Evolutionary conservation across 805 yeast species (phyloP).

Genomic region (Yueomyces sinensis): DNA sequence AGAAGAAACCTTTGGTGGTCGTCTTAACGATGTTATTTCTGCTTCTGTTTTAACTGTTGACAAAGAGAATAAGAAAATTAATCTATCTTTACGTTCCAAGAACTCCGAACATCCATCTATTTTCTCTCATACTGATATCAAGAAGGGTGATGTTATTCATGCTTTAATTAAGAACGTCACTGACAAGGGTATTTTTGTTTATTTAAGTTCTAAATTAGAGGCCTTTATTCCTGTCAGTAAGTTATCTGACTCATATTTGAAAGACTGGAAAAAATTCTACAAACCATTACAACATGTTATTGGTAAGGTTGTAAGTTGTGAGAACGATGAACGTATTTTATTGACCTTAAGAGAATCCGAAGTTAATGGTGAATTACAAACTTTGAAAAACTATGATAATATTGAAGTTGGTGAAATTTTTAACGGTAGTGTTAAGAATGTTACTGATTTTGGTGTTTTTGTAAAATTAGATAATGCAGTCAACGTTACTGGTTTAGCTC

Average conservation of each 20-base stretch:
- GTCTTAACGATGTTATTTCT: conserved; percentile 36
- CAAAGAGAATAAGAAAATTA: conserved; percentile 34
- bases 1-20: conserved; percentile 31
- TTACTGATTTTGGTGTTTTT: conserved; percentile 85
- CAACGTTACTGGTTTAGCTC: conserved; percentile 76
- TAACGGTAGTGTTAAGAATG: conserved; percentile 68
- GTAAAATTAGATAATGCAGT: conserved; percentile 65
- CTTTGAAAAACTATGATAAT: conserved; percentile 51
- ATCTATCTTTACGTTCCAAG: conserved; percentile 48
- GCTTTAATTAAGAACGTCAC: conserved; percentile 73
- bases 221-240: conserved; percentile 76
- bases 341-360: conserved; percentile 74
- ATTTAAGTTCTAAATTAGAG: conserved; percentile 53
- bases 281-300: conserved; percentile 56
- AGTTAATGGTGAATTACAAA: conserved; percentile 53
- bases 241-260: conserved; percentile 65
- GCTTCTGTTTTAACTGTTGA: conserved; percentile 37
- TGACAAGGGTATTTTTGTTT: conserved; percentile 65
- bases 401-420: conserved; percentile 54
- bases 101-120: conserved; percentile 39
- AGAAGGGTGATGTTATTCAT: conserved; percentile 57
- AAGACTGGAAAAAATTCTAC: conserved; percentile 79
- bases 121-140: conserved; percentile 36
- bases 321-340: conserved; percentile 49
- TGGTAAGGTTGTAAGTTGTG: conserved; percentile 58